Base-by-base conservation (phyloP, 352 stramenopile species). In the Globisporangium iwayamae region DNA sequence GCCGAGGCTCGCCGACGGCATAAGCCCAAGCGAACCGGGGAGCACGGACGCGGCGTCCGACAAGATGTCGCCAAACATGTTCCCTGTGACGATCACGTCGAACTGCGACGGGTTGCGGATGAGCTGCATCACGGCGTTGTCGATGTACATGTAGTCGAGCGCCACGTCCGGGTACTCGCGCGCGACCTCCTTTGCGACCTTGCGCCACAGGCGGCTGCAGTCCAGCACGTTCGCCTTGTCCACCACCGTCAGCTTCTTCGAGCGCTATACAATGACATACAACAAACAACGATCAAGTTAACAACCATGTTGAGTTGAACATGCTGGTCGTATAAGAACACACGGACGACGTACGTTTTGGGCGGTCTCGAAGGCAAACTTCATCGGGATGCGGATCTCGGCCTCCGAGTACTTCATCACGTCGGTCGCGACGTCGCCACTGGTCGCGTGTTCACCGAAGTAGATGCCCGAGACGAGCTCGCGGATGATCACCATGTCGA, bases 141-240 rank as follows among this genome's bases (percentile, higher is more conserved):
- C 97, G 51, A 99, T 96, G 82, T 99, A 93, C 96, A 99, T 99
- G 78, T 98, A 98, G 62, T 97, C 96, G 50, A 98, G 78, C 69
- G 96, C 78, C 10, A 99, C 90, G 30, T 98, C 82, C 1, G 93
- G 84, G 78, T 97, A 99, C 51, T 98, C 84, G 60, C 90, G 84
- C 18, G 90, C 73, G 36, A 95, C 72, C 56, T 96, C 85, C 76
- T 97, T 97, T 56, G 93, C 87, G 22, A 97, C 91, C 66, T 96
- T 94, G 69, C 91, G 87, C 91, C 91, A 97, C 56, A 97, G 74
- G 32, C 86, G 86, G 62, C 84, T 93, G 66, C 98, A 97, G 79
- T 99, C 97, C 63, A 99, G 89, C 48, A 99, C 97, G 75, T 99
- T 99, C 65, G 97, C 97, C 84, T 99, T 99, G 85, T 99, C 97